Base-by-base conservation (phyloP, 345 rosid species). In the Camelina neglecta region DNA sequence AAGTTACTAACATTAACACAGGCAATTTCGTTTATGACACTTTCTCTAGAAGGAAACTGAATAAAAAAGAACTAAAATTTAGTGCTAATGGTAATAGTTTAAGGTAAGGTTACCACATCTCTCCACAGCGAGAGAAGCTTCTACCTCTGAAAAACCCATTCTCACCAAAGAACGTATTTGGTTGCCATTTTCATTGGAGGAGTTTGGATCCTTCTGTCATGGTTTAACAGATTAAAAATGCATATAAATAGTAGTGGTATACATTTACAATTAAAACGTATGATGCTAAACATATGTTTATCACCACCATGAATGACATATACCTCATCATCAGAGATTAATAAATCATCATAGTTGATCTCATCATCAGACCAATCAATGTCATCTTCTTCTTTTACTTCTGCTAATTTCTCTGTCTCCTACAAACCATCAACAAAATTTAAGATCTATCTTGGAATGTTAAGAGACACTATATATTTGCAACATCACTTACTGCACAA, bases 71-170 rank as follows among this genome's bases (percentile, higher is more conserved):
- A 31, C 33, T 11, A 39, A 53, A 65, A 13, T 1, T 45, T 18
- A 13, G 4, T 45, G 71, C 47, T 20, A 20, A 53, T 11, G 18
- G 55, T 5, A 64, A 57, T 65, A 18, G 35, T 57, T 31, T 18
- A 18, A 35, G 3, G 57, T 72, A 69, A 44, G 73, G 82, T 6
- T 48, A 94, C 98, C 98, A 48, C 98, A 92, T 92, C 97, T 90
- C 83, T 89, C 86, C 76, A 90, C 45, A 69, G 97, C 97, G 72
- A 85, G 69, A 73, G 87, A 74, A 63, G 86, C 97, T 73, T 92
- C 97, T 6, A 76, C 80, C 63, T 42, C 61, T 3, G 86, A 51
- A 80, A 87, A 94, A 13, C 96, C 98, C 98, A 94, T 90, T 56
- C 65, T 82, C 15, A 62, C 79, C 73, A 92, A 82, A 66, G 72